Conservation (phyloP, 176 grass and related monocot species). For the Oryza meyeriana region DNA sequence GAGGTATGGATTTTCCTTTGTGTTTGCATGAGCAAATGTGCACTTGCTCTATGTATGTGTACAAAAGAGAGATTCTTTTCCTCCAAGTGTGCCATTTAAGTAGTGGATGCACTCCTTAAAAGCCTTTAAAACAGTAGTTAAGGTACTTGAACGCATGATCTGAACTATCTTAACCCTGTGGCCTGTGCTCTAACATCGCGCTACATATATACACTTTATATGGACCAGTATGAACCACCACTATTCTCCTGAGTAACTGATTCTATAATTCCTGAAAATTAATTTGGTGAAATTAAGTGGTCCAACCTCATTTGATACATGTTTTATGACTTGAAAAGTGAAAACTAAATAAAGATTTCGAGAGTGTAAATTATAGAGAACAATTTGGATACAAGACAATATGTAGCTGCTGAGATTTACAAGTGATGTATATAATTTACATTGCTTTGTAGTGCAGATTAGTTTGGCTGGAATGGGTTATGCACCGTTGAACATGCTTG, state of each 20-base stretch:
- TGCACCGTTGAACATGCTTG: constrained; percentile 92
- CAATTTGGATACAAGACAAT: neutral
- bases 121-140: no score
- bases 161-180: no score
- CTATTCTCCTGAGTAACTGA: neutral
- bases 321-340: neutral
- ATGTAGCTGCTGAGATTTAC: neutral
- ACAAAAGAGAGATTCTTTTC: neutral
- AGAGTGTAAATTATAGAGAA: neutral
- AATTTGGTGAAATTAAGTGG: neutral
- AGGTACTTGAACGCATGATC: no score
- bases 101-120: no score
- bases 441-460: constrained; percentile 44
- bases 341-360: neutral
- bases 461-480: constrained; percentile 58
- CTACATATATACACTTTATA: neutral
- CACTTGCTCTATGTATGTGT: neutral
- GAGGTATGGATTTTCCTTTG: constrained; percentile 40
- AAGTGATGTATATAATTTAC: neutral
- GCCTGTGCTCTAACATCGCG: no score
- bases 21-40: neutral
- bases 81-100: no score
- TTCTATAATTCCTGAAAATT: neutral
- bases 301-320: neutral
- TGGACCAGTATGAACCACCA: neutral